These are phyloP conservation scores for Triglochin maritima DNA, from an alignment of 106 monocot species.

Conservation along the genomic window DNA sequence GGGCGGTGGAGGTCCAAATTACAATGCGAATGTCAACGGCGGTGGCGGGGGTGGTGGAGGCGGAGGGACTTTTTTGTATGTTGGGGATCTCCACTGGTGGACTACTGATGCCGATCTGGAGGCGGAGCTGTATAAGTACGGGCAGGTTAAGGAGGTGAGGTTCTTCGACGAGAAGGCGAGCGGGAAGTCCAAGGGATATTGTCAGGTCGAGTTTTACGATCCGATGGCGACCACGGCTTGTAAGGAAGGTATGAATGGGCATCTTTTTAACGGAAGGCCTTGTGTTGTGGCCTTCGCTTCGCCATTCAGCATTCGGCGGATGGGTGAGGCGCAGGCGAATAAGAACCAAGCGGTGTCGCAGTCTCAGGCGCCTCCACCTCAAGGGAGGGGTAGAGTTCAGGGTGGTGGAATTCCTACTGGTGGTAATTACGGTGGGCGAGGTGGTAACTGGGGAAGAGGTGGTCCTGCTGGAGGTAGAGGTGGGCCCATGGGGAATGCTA, in stretches of 20 bases:
- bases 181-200: slow-evolving; percentile 87
- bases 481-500: slow-evolving; percentile 21
- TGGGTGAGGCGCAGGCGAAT: slow-evolving; percentile 28
- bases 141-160: slow-evolving; percentile 69
- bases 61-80: slow-evolving; percentile 38
- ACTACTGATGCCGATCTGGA: slow-evolving; percentile 87
- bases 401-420: slow-evolving; percentile 22
- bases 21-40: slow-evolving; percentile 1
- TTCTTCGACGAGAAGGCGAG: slow-evolving; percentile 93
- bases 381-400: slow-evolving; percentile 20
- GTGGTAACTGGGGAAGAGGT: slow-evolving; percentile 21
- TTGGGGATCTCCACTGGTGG: slow-evolving; percentile 76
- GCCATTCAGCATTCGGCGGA: slow-evolving; percentile 39
- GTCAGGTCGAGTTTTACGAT: slow-evolving; percentile 86
- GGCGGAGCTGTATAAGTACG: slow-evolving; percentile 50
- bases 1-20: neutral
- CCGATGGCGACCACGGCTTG: slow-evolving; percentile 44
- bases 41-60: slow-evolving; percentile 14
- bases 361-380: slow-evolving; percentile 14
- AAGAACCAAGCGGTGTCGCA: slow-evolving; percentile 27
- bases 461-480: slow-evolving; percentile 26
- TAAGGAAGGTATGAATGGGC: slow-evolving; percentile 81
- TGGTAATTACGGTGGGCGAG: slow-evolving; percentile 12
- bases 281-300: slow-evolving; percentile 72
- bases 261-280: slow-evolving; percentile 55